A percentile compares a stretch with the other conserved stretches of the same genome.
Conservation (phyloP, 805 yeast genomes). For the Cyberlindnera mycetangii region DNA sequence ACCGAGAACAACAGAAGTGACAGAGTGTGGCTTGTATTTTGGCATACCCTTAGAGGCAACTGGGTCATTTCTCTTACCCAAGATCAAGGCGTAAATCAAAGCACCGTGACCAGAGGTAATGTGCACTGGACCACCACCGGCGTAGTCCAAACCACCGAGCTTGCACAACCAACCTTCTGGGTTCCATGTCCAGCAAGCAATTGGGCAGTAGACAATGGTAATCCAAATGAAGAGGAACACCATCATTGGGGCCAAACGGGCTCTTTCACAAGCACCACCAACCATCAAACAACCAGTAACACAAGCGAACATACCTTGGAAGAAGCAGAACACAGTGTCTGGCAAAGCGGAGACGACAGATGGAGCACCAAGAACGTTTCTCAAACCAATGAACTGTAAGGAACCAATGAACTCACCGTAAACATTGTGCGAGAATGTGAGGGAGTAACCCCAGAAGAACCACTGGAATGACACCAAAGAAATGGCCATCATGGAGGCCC, state of each 20-base stretch:
- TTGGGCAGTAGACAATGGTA: conserved; percentile 92
- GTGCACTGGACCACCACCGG: conserved; percentile 99
- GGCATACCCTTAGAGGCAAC: conserved; percentile 55
- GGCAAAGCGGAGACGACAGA: conserved; percentile 69
- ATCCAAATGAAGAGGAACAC: conserved; percentile 90
- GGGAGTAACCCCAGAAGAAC: conserved; percentile 98
- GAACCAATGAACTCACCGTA: conserved; percentile 72
- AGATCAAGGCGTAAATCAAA: conserved; percentile 82
- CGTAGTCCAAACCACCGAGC: conserved; percentile 89
- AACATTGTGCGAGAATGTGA: conserved; percentile 72
- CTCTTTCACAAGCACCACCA: conserved; percentile 98
- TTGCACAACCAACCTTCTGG: conserved; percentile 82
- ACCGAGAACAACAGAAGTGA: conserved; percentile 86
- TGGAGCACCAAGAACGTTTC: conserved; percentile 79
- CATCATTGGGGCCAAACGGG: conserved; percentile 95
- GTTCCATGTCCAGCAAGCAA: conserved; percentile 98
- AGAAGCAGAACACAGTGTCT: conserved; percentile 83
- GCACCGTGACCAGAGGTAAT: conserved; percentile 94
- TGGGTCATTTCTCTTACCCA: conserved; percentile 91
- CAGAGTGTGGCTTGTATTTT: conserved; percentile 91
- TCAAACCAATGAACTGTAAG: conserved; percentile 75
- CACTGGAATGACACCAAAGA: conserved; percentile 87
- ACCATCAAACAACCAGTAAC: conserved; percentile 91
- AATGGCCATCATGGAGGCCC: conserved; percentile 92
- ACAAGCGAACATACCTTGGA: conserved; percentile 96